Evolutionary conservation across 768 basidiomycete species (phyloP).

Genomic region (Sporobolomyces roseus): DNA sequence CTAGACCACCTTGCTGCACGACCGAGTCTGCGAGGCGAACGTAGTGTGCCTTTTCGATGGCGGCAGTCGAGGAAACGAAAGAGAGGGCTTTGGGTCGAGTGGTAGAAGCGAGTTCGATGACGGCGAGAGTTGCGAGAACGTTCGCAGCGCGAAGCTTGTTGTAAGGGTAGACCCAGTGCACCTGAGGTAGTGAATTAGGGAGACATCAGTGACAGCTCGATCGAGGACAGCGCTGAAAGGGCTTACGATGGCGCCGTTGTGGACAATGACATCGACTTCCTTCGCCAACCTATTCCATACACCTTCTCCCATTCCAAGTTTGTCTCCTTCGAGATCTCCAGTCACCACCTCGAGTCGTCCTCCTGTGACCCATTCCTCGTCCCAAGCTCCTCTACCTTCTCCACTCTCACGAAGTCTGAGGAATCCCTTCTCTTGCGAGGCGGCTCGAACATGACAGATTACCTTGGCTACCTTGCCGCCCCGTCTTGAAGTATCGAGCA

Average conservation of each 20-base stretch:
- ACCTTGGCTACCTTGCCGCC: conserved; percentile 70
- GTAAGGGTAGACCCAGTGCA: conserved; percentile 99
- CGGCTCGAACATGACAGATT: conserved; percentile 82
- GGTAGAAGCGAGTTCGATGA: conserved; percentile 61
- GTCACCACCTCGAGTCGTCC: conserved; percentile 70
- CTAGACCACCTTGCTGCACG: conserved; percentile 54
- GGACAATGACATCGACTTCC: conserved; percentile 77
- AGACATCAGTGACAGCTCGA: neutral
- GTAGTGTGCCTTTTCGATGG: conserved; percentile 85
- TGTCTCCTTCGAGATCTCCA: conserved; percentile 73
- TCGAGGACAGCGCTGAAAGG: neutral
- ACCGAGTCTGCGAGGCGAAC: conserved; percentile 76
- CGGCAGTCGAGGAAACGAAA: conserved; percentile 95
- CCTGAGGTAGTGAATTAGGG: conserved; percentile 53
- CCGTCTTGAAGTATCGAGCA: conserved; percentile 57
- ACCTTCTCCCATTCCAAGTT: conserved; percentile 65
- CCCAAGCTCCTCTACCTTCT: conserved; percentile 79
- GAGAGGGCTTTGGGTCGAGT: conserved; percentile 72
- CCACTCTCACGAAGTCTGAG: conserved; percentile 67
- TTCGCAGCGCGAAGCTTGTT: conserved; percentile 85
- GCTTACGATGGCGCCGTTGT: conserved; percentile 92
- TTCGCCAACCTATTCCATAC: conserved; percentile 65
- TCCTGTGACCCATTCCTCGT: conserved; percentile 69
- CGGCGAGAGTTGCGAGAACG: conserved; percentile 83
- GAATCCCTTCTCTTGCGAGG: conserved; percentile 61